A percentile compares a stretch with the other conserved stretches of the same genome.
phyloP scores from a whole-genome alignment of 2,329 filamentous ascomycete genomes.

The Diaporthe nobilis region DNA sequence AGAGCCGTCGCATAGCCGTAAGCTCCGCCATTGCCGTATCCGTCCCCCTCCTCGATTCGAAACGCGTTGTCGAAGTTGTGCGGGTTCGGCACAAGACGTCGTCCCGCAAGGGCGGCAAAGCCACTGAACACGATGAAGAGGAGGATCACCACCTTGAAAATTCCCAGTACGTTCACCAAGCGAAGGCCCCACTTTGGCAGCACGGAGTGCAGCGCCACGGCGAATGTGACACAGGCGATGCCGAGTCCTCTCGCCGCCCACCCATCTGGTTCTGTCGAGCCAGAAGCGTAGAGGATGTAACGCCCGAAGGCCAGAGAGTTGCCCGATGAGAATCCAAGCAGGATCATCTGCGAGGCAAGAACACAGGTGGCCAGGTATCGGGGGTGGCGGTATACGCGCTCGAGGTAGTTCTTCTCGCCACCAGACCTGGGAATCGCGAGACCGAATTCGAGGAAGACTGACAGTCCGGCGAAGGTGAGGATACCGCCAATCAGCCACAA shows the following conservation, averaged over 20 bases:
- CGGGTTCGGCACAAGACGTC: slow-evolving; percentile 62
- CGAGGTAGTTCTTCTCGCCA: slow-evolving; percentile 77
- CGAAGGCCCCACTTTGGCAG: slow-evolving; percentile 71
- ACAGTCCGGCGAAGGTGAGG: slow-evolving; percentile 70
- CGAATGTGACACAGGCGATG: slow-evolving; percentile 67
- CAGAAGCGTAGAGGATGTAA: slow-evolving; percentile 70
- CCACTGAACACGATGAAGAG: slow-evolving; percentile 74
- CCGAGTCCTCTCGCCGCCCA: slow-evolving; percentile 72
- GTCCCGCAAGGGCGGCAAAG: slow-evolving; percentile 68
- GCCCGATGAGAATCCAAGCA: slow-evolving; percentile 72
- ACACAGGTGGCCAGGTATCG: slow-evolving; percentile 72
- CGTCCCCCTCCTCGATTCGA: slow-evolving; percentile 57
- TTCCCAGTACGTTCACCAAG: slow-evolving; percentile 70
- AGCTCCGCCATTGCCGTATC: slow-evolving; percentile 63
- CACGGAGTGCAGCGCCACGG: slow-evolving; percentile 65
- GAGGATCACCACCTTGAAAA: slow-evolving; percentile 73
- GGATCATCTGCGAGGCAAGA: slow-evolving; percentile 72
- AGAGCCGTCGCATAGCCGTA: slow-evolving; percentile 71
- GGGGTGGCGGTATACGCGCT: slow-evolving; percentile 72
- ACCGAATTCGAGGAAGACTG: slow-evolving; percentile 75
- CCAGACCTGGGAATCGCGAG: slow-evolving; percentile 73
- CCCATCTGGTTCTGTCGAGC: slow-evolving; percentile 61
- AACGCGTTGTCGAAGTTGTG: slow-evolving; percentile 72
- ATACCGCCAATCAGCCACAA: slow-evolving; percentile 58
- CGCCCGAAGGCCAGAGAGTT: slow-evolving; percentile 72